phyloP scores from a whole-genome alignment of 495 filamentous ascomycete genomes.

The Tuber aestivum region DNA sequence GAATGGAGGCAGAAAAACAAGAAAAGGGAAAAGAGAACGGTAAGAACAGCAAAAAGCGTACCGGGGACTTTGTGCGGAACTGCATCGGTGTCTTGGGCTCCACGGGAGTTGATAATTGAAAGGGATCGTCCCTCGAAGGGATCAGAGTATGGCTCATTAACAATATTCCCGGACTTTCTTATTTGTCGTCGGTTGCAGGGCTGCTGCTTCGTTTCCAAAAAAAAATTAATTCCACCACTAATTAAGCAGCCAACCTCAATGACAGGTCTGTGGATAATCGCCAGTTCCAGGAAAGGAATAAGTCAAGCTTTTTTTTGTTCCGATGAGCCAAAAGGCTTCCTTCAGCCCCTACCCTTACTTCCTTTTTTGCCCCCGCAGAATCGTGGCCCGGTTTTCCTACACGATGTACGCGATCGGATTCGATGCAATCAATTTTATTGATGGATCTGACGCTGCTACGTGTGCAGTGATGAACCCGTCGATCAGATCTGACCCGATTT shows the following conservation, averaged over 20 bases:
- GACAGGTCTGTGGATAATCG: background rate
- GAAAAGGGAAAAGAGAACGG: conserved; percentile 23
- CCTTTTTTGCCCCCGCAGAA: conserved; percentile 32
- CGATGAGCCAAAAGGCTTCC: conserved; percentile 24
- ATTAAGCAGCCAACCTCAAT: conserved; percentile 18
- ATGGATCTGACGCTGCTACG: conserved; percentile 22
- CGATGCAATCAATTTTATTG: conserved; percentile 26
- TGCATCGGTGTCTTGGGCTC: conserved; percentile 33
- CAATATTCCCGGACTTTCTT: conserved; percentile 22
- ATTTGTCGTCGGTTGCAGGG: background rate
- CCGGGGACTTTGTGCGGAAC: conserved; percentile 36
- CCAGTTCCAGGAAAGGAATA: background rate
- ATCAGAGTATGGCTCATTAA: conserved; percentile 27
- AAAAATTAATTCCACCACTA: conserved; percentile 24
- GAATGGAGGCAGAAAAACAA: conserved; percentile 21
- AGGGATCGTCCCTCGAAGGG: conserved; percentile 32
- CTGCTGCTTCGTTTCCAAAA: conserved; percentile 5
- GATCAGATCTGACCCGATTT: conserved; percentile 27
- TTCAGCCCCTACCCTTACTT: conserved; percentile 32
- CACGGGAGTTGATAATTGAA: conserved; percentile 35
- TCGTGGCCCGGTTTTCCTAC: conserved; percentile 23
- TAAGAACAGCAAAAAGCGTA: conserved; percentile 41
- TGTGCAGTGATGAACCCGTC: conserved; percentile 17
- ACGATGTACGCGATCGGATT: conserved; percentile 29
- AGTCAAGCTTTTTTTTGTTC: conserved; percentile 2